Evolutionary conservation across 1,284 basidiomycete species (phyloP).

Genomic region (Boletus semigastroideus): DNA sequence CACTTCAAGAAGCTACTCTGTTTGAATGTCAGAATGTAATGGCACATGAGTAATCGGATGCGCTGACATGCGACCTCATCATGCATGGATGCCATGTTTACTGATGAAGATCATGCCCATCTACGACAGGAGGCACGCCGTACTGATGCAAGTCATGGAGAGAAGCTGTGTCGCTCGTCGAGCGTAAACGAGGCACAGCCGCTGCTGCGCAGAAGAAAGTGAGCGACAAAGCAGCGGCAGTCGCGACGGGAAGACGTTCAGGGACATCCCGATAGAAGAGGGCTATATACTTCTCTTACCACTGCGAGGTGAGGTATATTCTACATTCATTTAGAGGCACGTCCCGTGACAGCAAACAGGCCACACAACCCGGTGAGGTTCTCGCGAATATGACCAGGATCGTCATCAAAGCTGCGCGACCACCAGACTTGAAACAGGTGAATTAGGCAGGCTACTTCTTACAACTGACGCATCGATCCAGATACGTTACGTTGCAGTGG

Average conservation of each 20-base stretch:
- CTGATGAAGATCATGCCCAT: no score
- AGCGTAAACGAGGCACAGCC: no score
- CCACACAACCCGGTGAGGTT: conserved; percentile 95
- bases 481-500: conserved; percentile 94
- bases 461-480: conserved; percentile 32
- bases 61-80: no score
- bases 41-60: no score
- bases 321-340: not conserved
- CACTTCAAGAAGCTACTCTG: no score
- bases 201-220: no score
- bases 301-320: conserved; percentile 53
- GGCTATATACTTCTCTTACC: conserved; percentile 97
- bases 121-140: no score
- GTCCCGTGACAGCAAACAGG: conserved; percentile 71
- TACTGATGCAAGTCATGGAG: no score
- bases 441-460: conserved; percentile 6
- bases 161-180: no score
- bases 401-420: conserved; percentile 87
- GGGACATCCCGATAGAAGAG: conserved; percentile 88
- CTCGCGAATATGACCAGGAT: conserved; percentile 89
- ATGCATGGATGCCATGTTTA: no score
- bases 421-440: conserved; percentile 60
- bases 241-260: conserved; percentile 83
- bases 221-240: no score
- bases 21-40: no score